phyloP scores from a whole-genome alignment of 179 eudicot species.

The Corrigiola litoralis region DNA sequence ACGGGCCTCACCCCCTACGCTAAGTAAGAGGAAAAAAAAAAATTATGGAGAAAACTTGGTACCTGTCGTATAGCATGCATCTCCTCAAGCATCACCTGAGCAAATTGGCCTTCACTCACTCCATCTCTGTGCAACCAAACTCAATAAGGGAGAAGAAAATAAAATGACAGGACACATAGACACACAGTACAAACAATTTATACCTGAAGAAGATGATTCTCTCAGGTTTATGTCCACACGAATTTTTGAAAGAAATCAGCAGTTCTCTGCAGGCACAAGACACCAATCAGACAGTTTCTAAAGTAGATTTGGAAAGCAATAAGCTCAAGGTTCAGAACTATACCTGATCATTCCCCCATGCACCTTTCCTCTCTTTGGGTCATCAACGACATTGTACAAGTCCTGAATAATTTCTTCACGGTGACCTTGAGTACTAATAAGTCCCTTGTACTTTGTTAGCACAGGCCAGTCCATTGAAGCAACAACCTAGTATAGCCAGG shows the following conservation, averaged over 20 bases:
- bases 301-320: too few species aligned
- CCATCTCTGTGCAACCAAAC: slow-evolving; percentile 89
- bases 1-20: too few species aligned
- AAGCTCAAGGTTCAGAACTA: neutral
- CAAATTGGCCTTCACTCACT: slow-evolving; percentile 93
- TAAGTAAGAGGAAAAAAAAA: neutral
- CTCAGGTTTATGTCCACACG: slow-evolving; percentile 68
- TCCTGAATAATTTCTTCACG: slow-evolving; percentile 90
- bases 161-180: neutral
- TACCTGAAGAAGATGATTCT: slow-evolving; percentile 87
- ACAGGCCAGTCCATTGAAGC: slow-evolving; percentile 99
- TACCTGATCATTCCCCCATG: slow-evolving; percentile 95
- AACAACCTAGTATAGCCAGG: slow-evolving; percentile 92
- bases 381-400: slow-evolving; percentile 66
- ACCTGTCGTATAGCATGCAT: slow-evolving; percentile 96
- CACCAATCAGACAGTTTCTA: neutral
- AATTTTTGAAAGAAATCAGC: slow-evolving; percentile 66
- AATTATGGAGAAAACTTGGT: neutral
- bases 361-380: slow-evolving; percentile 55
- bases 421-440: slow-evolving; percentile 90
- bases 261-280: slow-evolving; percentile 50
- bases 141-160: neutral
- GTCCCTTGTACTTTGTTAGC: slow-evolving; percentile 82
- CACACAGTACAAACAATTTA: neutral
- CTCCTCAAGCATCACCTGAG: slow-evolving; percentile 82